Evolutionary conservation across 208 protist genomes (phyloP).

Genomic region (Leishmania martiniquensis): DNA sequence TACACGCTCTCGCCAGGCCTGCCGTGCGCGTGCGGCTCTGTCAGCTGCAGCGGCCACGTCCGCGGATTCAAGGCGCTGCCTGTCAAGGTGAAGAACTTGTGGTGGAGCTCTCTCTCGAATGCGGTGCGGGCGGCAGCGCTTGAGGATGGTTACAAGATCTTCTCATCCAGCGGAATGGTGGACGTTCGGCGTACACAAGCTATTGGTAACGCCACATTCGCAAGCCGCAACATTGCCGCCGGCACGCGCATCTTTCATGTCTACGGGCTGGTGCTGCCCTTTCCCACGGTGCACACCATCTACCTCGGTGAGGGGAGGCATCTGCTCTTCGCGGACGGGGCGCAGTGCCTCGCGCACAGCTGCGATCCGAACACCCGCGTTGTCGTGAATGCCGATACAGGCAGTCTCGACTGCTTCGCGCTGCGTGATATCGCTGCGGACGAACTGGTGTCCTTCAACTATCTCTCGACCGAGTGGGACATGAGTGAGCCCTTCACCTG

Average conservation of each 20-base stretch:
- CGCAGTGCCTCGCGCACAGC: conserved; percentile 83
- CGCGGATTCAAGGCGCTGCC: conserved; percentile 54
- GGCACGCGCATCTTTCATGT: conserved; percentile 72
- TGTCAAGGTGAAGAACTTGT: conserved; percentile 31
- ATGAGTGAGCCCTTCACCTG: conserved; percentile 84
- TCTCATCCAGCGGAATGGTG: conserved; percentile 43
- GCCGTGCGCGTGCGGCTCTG: conserved; percentile 53
- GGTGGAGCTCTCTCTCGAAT: conserved; percentile 47
- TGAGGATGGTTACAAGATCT: conserved; percentile 36
- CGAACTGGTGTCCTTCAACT: conserved; percentile 86
- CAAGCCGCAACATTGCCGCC: conserved; percentile 47
- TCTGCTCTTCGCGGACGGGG: conserved; percentile 71
- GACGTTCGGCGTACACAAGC: conserved; percentile 35
- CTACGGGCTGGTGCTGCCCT: conserved; percentile 73
- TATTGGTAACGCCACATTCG: conserved; percentile 75
- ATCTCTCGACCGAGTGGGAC: conserved; percentile 90
- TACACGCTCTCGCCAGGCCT: conserved; percentile 47
- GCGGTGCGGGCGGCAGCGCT: conserved; percentile 54
- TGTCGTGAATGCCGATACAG: conserved; percentile 64
- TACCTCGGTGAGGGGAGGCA: conserved; percentile 82
- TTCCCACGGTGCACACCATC: conserved; percentile 87
- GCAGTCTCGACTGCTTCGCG: conserved; percentile 67
- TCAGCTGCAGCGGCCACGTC: conserved; percentile 39
- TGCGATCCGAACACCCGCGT: conserved; percentile 83
- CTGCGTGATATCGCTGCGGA: conserved; percentile 60